Base-by-base conservation (phyloP, 148 eudicot genomes). In the Oxyria digyna region DNA sequence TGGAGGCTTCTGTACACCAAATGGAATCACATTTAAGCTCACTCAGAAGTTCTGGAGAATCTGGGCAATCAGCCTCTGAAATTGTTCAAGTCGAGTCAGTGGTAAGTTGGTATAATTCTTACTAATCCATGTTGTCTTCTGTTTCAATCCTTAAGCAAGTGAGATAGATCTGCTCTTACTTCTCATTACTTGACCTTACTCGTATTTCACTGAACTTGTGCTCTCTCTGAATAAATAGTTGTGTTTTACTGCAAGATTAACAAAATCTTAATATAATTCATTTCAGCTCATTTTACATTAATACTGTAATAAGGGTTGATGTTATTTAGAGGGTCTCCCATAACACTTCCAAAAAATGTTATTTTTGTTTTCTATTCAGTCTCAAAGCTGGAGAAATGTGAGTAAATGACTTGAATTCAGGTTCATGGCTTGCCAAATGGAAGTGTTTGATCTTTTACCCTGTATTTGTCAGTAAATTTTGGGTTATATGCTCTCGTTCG, bases 61-160 rank as follows among this genome's bases (percentile, higher is more conserved):
- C 85, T 69, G 83, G 83, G 43, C 72, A 74, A 57, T 69, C 81
- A 72, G 69, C 77, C 63, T 82, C 97, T 71, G 99, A 94, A 82
- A 94, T 87, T 52, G 75, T 84, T 71, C 97, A 94, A 77, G 83
- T 83, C 69, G 96, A 94, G 72, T 87, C 90, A 65, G 29, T 79
- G 97, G 99, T 91, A 88, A 71, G 89, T 72, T 70, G 35, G 72
- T 68, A 31, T 42, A 46, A 32, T 63, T 67, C 24, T 37, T 67
- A 13, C 8, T 0, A n/a, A 8, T 14, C 69, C 24, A 1, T 67
- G 49, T 21, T 33, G 15, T 0, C 12, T 54, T 23, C 48, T 54
- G 18, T 57, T 27, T 18, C 8, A 27, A 57, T 27, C n/a, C n/a
- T n/a, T n/a, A n/a, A n/a, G n/a, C n/a, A n/a, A n/a, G n/a, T 27